Percentiles rank a stretch among this genome's conserved stretches.
Evolutionary conservation across 306 rosid genomes (phyloP).

Genomic region (Quercus cerris): DNA sequence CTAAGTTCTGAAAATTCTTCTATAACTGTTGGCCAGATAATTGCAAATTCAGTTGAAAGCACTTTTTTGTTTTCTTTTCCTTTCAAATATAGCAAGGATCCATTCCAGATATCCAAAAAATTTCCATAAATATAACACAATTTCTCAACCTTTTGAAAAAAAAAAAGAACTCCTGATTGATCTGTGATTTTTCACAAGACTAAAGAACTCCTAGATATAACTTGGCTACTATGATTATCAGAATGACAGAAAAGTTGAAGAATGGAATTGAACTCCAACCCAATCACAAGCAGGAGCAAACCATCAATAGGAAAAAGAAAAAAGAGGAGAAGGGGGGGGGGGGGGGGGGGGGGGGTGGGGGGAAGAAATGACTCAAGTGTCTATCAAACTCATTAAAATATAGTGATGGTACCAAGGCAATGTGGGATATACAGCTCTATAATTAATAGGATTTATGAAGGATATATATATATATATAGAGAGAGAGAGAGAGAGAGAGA

Average conservation of each 20-base stretch:
- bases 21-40: not conserved
- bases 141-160: not conserved
- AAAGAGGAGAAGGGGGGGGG: not conserved
- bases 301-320: not conserved
- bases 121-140: not conserved
- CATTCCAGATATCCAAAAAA: no score
- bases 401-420: not conserved
- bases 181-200: not conserved
- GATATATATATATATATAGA: not conserved
- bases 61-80: no score
- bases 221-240: constrained; percentile 7
- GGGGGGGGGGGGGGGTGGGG: not conserved
- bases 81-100: no score
- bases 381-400: constrained; percentile 4
- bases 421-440: constrained; percentile 11
- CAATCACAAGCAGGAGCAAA: not conserved
- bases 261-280: not conserved
- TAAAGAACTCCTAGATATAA: constrained; percentile 1
- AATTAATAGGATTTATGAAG: not conserved
- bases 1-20: not conserved
- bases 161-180: not conserved
- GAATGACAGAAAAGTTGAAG: constrained; percentile 4
- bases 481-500: constrained; percentile 12
- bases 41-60: not conserved
- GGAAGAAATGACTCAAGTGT: constrained; percentile 2